Conservation (phyloP, 495 filamentous ascomycete genomes). For the Neurospora sp. region DNA sequence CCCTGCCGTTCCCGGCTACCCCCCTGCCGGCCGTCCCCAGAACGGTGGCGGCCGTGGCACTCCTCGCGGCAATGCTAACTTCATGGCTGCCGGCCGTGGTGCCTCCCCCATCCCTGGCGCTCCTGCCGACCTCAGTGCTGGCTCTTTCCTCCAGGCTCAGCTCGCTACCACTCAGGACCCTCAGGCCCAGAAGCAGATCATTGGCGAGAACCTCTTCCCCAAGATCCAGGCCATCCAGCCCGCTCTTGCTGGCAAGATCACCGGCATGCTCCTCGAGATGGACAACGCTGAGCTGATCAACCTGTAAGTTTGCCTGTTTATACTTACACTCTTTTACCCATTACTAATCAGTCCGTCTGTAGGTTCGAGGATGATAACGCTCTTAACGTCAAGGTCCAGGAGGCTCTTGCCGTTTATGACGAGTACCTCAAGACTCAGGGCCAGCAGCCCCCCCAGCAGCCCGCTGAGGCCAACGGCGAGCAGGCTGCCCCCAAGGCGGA, state of each 20-base stretch:
- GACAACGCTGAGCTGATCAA: conserved; percentile 86
- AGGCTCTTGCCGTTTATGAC: conserved; percentile 93
- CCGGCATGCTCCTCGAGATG: conserved; percentile 99
- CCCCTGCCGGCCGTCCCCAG: conserved; percentile 39
- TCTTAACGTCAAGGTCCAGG: conserved; percentile 88
- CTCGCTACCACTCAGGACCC: conserved; percentile 43
- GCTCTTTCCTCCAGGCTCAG: conserved; percentile 38
- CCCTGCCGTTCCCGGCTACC: conserved; percentile 57
- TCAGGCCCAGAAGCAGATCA: conserved; percentile 88
- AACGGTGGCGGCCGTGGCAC: conserved; percentile 32
- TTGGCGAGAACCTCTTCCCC: conserved; percentile 94
- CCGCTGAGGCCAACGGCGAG: conserved; percentile 19
- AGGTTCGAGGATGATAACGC: conserved; percentile 86
- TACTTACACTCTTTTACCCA: background rate
- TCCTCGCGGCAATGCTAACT: conserved; percentile 24
- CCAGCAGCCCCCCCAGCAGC: conserved; percentile 24
- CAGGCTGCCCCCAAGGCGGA: conserved; percentile 35
- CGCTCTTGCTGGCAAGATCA: conserved; percentile 96
- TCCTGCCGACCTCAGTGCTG: conserved; percentile 28
- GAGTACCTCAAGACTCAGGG: conserved; percentile 80
- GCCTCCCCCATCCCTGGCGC: conserved; percentile 10
- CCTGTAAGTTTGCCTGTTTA: conserved; percentile 60
- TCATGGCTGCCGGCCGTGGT: conserved; percentile 48
- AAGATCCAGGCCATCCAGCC: conserved; percentile 93
- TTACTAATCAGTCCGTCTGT: conserved; percentile 15